Evolutionary conservation across 441 rosid species (phyloP).

Genomic region (Sinapis alba): DNA sequence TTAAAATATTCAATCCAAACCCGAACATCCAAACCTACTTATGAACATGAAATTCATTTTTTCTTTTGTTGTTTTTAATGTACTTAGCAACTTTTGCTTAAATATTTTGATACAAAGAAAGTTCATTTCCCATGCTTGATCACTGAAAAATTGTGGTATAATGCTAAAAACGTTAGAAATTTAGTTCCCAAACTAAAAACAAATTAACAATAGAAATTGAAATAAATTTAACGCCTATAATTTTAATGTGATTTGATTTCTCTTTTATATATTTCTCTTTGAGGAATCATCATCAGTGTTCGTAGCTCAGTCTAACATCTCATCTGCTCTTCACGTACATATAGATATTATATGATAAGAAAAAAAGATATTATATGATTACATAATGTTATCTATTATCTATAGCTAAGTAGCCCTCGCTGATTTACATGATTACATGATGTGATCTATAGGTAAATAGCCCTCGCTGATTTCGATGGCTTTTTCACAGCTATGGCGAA

Average conservation of each 20-base stretch:
- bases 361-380: no score
- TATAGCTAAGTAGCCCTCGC: not conserved
- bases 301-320: slow-evolving; percentile 21
- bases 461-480: slow-evolving; percentile 36
- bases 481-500: slow-evolving; percentile 27
- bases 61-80: no score
- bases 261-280: not conserved
- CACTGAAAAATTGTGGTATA: not conserved
- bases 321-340: slow-evolving; percentile 12
- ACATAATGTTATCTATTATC: not conserved
- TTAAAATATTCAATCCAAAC: no score
- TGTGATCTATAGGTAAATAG: slow-evolving; percentile 24
- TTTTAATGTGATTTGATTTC: not conserved
- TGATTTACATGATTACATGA: slow-evolving; percentile 20
- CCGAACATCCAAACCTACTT: no score
- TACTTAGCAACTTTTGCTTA: no score
- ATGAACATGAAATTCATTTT: no score
- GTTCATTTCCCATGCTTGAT: not conserved
- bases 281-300: not conserved
- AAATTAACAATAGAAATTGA: not conserved
- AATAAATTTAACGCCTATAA: not conserved
- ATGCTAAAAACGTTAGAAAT: not conserved
- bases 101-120: not conserved
- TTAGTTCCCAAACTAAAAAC: not conserved
- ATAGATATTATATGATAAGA: not conserved